Evolutionary conservation across 2,329 filamentous ascomycete genomes (phyloP).

Genomic region (Penicillium sumatraense): DNA sequence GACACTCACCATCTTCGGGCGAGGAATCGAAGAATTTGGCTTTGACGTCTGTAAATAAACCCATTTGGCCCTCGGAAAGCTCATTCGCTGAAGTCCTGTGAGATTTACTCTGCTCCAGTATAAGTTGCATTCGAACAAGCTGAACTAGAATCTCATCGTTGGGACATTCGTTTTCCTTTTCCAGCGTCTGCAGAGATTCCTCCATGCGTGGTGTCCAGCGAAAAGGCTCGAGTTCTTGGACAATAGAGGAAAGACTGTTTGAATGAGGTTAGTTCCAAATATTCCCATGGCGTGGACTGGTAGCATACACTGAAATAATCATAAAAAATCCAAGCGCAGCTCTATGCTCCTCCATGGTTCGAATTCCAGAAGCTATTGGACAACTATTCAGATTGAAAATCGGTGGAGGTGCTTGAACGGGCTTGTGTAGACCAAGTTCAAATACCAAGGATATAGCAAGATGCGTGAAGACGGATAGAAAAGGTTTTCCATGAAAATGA

Average conservation of each 20-base stretch:
- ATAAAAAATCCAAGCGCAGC: constrained; percentile 55
- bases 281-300: not conserved
- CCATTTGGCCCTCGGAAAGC: not conserved
- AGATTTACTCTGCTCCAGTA: not conserved
- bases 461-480: constrained; percentile 1
- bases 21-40: not conserved
- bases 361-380: constrained; percentile 13
- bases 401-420: not conserved
- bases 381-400: constrained; percentile 7
- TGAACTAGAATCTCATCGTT: not conserved
- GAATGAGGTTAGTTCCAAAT: not conserved
- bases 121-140: not conserved
- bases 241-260: not conserved
- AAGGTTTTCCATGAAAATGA: constrained; percentile 7
- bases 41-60: not conserved
- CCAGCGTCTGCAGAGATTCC: not conserved
- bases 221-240: not conserved
- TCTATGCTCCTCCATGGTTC: constrained; percentile 56
- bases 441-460: not conserved
- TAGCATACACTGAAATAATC: constrained; percentile 41
- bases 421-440: constrained; percentile 18
- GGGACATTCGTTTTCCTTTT: not conserved
- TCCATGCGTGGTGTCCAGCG: not conserved
- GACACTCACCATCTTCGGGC: not conserved
- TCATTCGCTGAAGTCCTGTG: not conserved